Conservation (phyloP, 2,329 filamentous ascomycete species). For the Herpomyces periplanetae region DNA sequence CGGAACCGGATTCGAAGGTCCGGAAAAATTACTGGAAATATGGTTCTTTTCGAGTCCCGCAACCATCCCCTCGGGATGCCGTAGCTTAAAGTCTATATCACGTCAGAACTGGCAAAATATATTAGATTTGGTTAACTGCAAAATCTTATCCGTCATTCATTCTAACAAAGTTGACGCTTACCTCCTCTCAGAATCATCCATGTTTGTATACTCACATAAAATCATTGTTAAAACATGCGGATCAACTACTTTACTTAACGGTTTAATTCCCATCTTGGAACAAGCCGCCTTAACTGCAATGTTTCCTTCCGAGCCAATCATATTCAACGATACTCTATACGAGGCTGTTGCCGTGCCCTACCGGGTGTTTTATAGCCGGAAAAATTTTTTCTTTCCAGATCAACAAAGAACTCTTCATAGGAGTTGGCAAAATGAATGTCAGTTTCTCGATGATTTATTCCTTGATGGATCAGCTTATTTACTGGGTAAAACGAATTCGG, state of each 20-base stretch:
- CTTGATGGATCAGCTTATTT: constrained; percentile 80
- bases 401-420: constrained; percentile 74
- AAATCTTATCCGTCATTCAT: constrained; percentile 70
- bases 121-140: constrained; percentile 93
- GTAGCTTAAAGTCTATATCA: constrained; percentile 51
- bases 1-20: no score
- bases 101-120: constrained; percentile 69
- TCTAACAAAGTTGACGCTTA: constrained; percentile 88
- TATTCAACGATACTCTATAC: constrained; percentile 21
- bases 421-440: constrained; percentile 89
- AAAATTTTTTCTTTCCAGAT: constrained; percentile 88
- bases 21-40: constrained; percentile 89
- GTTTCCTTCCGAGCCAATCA: constrained; percentile 41
- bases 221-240: constrained; percentile 93
- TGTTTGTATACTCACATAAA: constrained; percentile 99
- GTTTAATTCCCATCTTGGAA: constrained; percentile 57
- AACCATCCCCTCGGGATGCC: constrained; percentile 24
- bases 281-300: constrained; percentile 58
- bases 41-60: constrained; percentile 63
- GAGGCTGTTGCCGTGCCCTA: constrained; percentile 59
- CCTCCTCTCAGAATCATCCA: constrained; percentile 87
- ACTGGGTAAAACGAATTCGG: constrained; percentile 98
- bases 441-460: constrained; percentile 65
- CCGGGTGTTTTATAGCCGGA: constrained; percentile 90
- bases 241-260: constrained; percentile 65